phyloP scores from a whole-genome alignment of 805 yeast species.

The Isabelozyma gotoi region DNA sequence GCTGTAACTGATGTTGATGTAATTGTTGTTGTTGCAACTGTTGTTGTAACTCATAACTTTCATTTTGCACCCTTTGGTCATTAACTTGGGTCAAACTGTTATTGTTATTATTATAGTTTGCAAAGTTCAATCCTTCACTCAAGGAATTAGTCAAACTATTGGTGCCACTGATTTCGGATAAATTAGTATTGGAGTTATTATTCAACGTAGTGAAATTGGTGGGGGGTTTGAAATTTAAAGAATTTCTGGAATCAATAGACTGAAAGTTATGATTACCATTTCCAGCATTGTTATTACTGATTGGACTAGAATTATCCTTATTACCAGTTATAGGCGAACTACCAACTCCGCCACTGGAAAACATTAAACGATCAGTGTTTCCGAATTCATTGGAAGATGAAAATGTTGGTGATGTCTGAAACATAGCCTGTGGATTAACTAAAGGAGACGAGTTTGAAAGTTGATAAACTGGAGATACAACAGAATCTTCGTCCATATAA shows the following conservation, averaged over 20 bases:
- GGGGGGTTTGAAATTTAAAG: slow-evolving; percentile 39
- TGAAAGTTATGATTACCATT: slow-evolving; percentile 23
- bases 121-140: slow-evolving; percentile 1
- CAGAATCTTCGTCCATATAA: slow-evolving; percentile 42
- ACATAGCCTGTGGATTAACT: slow-evolving; percentile 10
- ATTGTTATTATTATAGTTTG: slow-evolving; percentile 20
- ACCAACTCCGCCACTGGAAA: not conserved
- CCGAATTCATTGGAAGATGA: slow-evolving; percentile 1
- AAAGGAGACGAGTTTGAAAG: slow-evolving; percentile 7
- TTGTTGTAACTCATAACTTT: slow-evolving; percentile 9
- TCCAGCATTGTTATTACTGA: slow-evolving; percentile 8
- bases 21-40: slow-evolving; percentile 12
- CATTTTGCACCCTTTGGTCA: slow-evolving; percentile 8
- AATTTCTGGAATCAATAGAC: slow-evolving; percentile 33
- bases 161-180: slow-evolving; percentile 34
- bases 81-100: slow-evolving; percentile 14
- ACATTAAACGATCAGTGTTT: not conserved
- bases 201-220: slow-evolving; percentile 37
- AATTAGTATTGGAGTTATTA: slow-evolving; percentile 39
- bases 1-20: slow-evolving; percentile 12
- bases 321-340: not conserved
- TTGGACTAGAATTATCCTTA: not conserved
- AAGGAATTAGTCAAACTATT: slow-evolving; percentile 20
- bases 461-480: slow-evolving; percentile 7
- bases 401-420: slow-evolving; percentile 23